Percentiles rank a stretch among this genome's conserved stretches.
Conservation (phyloP, 2,329 filamentous ascomycete genomes). For the Nemania serpens region DNA sequence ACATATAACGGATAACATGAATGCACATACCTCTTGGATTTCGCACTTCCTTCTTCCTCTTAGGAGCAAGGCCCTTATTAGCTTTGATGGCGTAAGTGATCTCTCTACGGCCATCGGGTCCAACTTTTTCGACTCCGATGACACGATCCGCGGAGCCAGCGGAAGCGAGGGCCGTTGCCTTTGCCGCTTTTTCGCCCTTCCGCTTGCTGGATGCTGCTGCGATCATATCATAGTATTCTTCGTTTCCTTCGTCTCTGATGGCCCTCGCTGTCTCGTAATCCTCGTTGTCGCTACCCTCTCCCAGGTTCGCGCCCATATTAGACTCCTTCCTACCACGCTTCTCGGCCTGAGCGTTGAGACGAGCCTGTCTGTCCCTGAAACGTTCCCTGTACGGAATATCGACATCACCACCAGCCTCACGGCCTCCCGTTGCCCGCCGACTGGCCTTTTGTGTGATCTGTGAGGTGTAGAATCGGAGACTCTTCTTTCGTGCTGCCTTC, state of each 20-base stretch:
- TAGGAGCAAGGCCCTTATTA: conserved; percentile 92
- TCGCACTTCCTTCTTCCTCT: conserved; percentile 89
- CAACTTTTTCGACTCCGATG: conserved; percentile 70
- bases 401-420: conserved; percentile 76
- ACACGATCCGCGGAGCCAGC: conserved; percentile 68
- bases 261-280: conserved; percentile 59
- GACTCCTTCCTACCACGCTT: conserved; percentile 72
- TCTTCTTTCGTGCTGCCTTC: conserved; percentile 89
- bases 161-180: conserved; percentile 58
- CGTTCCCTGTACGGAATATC: conserved; percentile 90
- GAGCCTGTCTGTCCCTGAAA: conserved; percentile 80
- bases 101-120: conserved; percentile 84
- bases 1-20: neutral
- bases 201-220: conserved; percentile 71
- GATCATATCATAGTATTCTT: conserved; percentile 91
- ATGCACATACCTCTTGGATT: conserved; percentile 71
- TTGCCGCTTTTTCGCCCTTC: conserved; percentile 71
- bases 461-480: conserved; percentile 94
- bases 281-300: conserved; percentile 68
- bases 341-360: conserved; percentile 88
- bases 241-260: conserved; percentile 63
- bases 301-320: conserved; percentile 68
- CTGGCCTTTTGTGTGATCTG: conserved; percentile 95
- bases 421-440: conserved; percentile 74
- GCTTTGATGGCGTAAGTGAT: conserved; percentile 95